Percentiles rank a stretch among this genome's conserved stretches.
phyloP scores from a whole-genome alignment of 2,329 filamentous ascomycete species.

The Penicillium rolfsii region DNA sequence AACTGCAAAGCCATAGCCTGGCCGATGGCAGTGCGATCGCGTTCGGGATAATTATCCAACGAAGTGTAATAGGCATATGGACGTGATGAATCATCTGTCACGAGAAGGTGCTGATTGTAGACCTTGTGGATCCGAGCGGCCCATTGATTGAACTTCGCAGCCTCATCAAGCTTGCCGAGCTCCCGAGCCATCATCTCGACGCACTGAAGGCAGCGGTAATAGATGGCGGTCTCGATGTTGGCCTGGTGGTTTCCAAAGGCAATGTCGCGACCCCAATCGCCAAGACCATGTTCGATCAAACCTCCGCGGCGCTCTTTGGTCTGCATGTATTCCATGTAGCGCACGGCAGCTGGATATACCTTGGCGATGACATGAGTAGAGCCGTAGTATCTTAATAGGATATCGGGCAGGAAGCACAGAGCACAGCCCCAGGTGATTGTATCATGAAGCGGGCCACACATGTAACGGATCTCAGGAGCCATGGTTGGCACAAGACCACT shows the following conservation, averaged over 20 bases:
- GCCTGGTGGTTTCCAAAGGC: slow-evolving; percentile 33
- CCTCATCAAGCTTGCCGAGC: slow-evolving; percentile 23
- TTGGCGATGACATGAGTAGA: slow-evolving; percentile 27
- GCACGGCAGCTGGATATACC: slow-evolving; percentile 25
- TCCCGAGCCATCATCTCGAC: slow-evolving; percentile 30
- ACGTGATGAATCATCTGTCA: slow-evolving; percentile 19
- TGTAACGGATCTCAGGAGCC: slow-evolving; percentile 53
- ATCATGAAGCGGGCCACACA: slow-evolving; percentile 54
- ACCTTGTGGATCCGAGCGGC: slow-evolving; percentile 23
- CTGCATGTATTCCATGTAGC: slow-evolving; percentile 33
- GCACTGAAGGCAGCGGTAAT: slow-evolving; percentile 30
- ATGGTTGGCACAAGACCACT: slow-evolving; percentile 53
- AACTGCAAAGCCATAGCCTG: slow-evolving; percentile 32
- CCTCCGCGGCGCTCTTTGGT: slow-evolving; percentile 30
- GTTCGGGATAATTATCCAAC: slow-evolving; percentile 22
- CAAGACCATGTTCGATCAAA: slow-evolving; percentile 30
- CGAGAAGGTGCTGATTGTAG: slow-evolving; percentile 30
- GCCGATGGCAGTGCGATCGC: slow-evolving; percentile 26
- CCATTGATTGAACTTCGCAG: slow-evolving; percentile 21
- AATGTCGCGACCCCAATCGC: slow-evolving; percentile 32
- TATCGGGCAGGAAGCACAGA: slow-evolving; percentile 28
- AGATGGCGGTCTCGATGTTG: slow-evolving; percentile 33
- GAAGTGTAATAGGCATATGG: slow-evolving; percentile 31
- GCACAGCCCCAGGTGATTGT: slow-evolving; percentile 40
- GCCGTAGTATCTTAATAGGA: slow-evolving; percentile 27